A percentile compares a stretch with the other conserved stretches of the same genome.
Evolutionary conservation across 2,329 filamentous ascomycete genomes (phyloP).

Genomic region (Claviceps sp.): DNA sequence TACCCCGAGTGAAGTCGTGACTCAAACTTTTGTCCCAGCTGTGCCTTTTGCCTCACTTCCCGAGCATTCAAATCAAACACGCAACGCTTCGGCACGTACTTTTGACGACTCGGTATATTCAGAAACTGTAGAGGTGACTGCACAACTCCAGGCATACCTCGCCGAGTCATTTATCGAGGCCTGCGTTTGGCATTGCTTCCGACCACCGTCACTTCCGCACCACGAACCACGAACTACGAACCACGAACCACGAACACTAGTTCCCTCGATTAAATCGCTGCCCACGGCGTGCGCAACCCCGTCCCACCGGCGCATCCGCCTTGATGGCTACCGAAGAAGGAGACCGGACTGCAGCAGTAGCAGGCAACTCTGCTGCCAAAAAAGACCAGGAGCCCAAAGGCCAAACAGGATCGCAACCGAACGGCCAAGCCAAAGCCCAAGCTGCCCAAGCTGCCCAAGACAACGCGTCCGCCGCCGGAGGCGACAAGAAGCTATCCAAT

Average conservation of each 20-base stretch:
- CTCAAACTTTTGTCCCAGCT: constrained; percentile 18
- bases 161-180: too few relatives aligned
- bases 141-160: not conserved
- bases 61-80: not conserved
- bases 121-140: not conserved
- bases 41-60: not conserved
- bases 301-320: not conserved
- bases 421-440: constrained; percentile 12
- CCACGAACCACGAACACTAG: not conserved
- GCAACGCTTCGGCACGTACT: not conserved
- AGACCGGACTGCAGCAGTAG: constrained; percentile 16
- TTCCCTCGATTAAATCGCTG: not conserved
- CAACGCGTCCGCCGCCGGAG: constrained; percentile 10
- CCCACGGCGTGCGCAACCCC: not conserved
- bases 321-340: constrained; percentile 21
- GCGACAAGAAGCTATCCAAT: constrained; percentile 47
- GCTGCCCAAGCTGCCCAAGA: constrained; percentile 6
- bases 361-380: constrained; percentile 12
- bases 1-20: constrained; percentile 12
- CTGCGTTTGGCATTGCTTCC: too few relatives aligned
- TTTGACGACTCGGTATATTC: not conserved
- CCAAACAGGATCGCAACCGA: constrained; percentile 10
- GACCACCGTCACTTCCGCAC: not conserved
- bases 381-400: constrained; percentile 13
- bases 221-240: too few relatives aligned